Percentiles rank a stretch among this genome's conserved stretches.
These are phyloP conservation scores for Rhododendron henanense DNA, from an alignment of 148 eudicot species.

Conservation along the genomic window DNA sequence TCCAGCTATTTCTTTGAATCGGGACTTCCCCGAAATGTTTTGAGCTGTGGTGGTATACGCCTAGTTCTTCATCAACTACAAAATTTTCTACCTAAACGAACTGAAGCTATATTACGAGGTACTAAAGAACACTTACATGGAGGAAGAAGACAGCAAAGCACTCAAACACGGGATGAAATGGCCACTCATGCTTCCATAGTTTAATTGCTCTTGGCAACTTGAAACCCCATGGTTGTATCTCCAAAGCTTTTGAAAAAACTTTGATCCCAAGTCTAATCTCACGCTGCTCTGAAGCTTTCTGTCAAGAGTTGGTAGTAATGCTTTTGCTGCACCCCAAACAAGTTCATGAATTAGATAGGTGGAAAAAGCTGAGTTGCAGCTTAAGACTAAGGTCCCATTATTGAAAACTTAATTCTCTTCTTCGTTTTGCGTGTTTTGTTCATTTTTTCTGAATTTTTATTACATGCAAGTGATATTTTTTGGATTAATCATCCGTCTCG, in stretches of 20 bases:
- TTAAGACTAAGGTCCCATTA: neutral
- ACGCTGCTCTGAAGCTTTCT: constrained; percentile 25
- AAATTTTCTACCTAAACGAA: neutral
- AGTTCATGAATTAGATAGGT: neutral
- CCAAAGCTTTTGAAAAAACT: neutral
- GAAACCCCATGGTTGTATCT: neutral
- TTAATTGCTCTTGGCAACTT: neutral
- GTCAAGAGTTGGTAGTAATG: constrained; percentile 27
- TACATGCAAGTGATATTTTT: too few species aligned
- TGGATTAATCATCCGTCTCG: too few species aligned
- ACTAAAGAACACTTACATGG: neutral
- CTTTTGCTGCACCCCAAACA: constrained; percentile 34
- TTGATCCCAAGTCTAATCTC: neutral
- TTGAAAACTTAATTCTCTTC: too few species aligned
- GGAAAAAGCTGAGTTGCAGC: neutral
- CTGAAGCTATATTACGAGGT: neutral
- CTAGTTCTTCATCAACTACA: neutral
- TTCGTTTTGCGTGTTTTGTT: too few species aligned
- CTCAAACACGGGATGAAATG: neutral
- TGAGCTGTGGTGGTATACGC: neutral
- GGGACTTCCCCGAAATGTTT: neutral
- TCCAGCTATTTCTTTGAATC: neutral
- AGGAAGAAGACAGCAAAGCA: neutral
- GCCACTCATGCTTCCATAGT: neutral
- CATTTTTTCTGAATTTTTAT: too few species aligned